Evolutionary conservation across 805 yeast genomes (phyloP).

Genomic region (Lachancea meyersii): DNA sequence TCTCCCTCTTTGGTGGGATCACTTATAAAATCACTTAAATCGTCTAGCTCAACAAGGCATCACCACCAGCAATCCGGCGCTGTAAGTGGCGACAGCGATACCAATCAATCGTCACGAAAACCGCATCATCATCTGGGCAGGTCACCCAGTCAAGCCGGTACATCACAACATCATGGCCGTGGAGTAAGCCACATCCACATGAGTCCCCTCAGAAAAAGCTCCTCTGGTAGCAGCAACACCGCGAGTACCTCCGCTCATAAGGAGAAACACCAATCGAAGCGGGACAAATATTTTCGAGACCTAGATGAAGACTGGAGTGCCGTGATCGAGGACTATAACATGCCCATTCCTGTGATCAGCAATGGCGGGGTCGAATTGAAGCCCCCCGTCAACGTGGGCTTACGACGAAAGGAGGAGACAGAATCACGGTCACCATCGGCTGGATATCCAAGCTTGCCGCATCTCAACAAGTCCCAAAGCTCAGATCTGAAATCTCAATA

Average conservation of each 20-base stretch:
- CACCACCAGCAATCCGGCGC: background rate
- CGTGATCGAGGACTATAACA: slow-evolving; percentile 44
- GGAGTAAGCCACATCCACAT: slow-evolving; percentile 7
- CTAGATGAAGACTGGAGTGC: slow-evolving; percentile 94
- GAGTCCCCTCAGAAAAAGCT: slow-evolving; percentile 8
- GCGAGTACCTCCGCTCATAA: background rate
- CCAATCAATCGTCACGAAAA: slow-evolving; percentile 26
- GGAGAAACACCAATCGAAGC: slow-evolving; percentile 16
- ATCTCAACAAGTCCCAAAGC: slow-evolving; percentile 19
- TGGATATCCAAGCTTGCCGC: slow-evolving; percentile 29
- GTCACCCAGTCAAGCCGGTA: slow-evolving; percentile 2
- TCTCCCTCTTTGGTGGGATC: slow-evolving; percentile 11
- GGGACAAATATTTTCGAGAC: slow-evolving; percentile 48
- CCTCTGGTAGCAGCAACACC: slow-evolving; percentile 6
- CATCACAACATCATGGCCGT: background rate
- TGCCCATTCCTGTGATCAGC: slow-evolving; percentile 29
- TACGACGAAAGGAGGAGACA: slow-evolving; percentile 3
- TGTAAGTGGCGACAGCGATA: slow-evolving; percentile 17
- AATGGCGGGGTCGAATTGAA: slow-evolving; percentile 26
- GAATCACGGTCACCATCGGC: slow-evolving; percentile 9
- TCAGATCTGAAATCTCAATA: slow-evolving; percentile 20
- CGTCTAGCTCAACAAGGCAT: slow-evolving; percentile 4
- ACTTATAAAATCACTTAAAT: slow-evolving; percentile 9
- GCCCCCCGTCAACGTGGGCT: slow-evolving; percentile 8
- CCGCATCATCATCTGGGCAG: slow-evolving; percentile 14